Evolutionary conservation across 345 rosid species (phyloP), one percentile per base, ranked within the genome.

Genomic region (Adansonia digitata): DNA sequence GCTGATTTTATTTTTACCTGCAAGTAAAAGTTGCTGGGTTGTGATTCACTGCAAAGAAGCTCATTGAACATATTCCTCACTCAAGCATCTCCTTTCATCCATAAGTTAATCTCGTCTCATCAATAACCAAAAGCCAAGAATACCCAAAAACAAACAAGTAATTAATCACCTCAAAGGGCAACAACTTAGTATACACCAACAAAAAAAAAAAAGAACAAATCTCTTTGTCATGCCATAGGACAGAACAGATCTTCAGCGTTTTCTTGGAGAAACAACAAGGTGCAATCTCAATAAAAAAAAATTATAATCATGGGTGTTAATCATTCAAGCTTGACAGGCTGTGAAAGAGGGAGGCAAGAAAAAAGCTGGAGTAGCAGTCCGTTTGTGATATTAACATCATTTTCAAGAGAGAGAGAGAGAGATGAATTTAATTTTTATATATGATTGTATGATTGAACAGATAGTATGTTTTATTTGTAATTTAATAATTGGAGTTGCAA

Each of bases 271-370:
- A 81, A 80, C 84, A 77, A 85, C 88, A 82, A 85, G 78, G 88
- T 56, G 51, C 45, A 9, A 35, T 42, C 69, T 72, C 68, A 53
- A 69, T 77, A 71, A 72, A 77, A 76, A 68, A 72, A 17, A 56
- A 55, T 53, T 55, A 76, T 67, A 77, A 72, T 56, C 77, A 70
- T 75, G 22, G 74, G 45, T 80, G 77, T 70, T 79, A 85, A 82
- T 87, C 84, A 84, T 86, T 78, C 83, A 89, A 81, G 78, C 74
- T 81, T 89, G 94, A 89, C 96, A 92, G 97, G 89, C 90, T 90
- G 97, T 88, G 88, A 79, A 82, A 81, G 83, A 72, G 79, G 83
- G 79, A 76, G 77, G 79, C 66, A 72, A 75, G 82, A 77, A 75
- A 72, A 70, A 74, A 69, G 88, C 85, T 75, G 77, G 82, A 69